A percentile compares a stretch with the other conserved stretches of the same genome.
phyloP scores from a whole-genome alignment of 495 filamentous ascomycete genomes.

The Penicillium psychrofluorescens region DNA sequence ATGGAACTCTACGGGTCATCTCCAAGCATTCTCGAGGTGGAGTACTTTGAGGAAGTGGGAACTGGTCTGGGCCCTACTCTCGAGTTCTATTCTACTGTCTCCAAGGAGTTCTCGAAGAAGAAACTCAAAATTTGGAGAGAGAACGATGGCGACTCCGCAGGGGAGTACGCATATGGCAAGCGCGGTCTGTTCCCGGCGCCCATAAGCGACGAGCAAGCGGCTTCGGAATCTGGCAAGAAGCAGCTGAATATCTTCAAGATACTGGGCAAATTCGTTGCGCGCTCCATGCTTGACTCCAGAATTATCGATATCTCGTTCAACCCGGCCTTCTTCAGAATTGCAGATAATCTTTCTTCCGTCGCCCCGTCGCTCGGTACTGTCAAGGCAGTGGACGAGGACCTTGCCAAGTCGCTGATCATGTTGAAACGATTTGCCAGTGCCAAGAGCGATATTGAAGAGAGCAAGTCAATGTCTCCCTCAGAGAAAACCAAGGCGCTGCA shows the following conservation, averaged over 20 bases:
- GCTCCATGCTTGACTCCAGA: slow-evolving; percentile 95
- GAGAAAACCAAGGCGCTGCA: slow-evolving; percentile 64
- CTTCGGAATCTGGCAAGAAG: slow-evolving; percentile 69
- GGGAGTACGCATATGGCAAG: slow-evolving; percentile 81
- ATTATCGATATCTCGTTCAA: slow-evolving; percentile 99
- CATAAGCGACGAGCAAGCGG: slow-evolving; percentile 70
- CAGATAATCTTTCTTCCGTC: slow-evolving; percentile 63
- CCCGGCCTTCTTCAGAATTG: slow-evolving; percentile 93
- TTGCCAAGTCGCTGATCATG: slow-evolving; percentile 79
- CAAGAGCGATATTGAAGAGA: slow-evolving; percentile 73
- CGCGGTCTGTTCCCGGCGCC: slow-evolving; percentile 89
- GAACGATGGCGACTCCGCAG: slow-evolving; percentile 65
- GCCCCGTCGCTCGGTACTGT: slow-evolving; percentile 87
- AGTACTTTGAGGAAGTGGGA: slow-evolving; percentile 98
- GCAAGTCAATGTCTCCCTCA: slow-evolving; percentile 51
- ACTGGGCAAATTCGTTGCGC: slow-evolving; percentile 94
- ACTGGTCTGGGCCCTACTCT: slow-evolving; percentile 94
- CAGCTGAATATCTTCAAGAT: slow-evolving; percentile 84
- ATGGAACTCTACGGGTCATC: slow-evolving; percentile 98
- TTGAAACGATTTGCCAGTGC: slow-evolving; percentile 80
- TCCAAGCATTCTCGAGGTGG: slow-evolving; percentile 90
- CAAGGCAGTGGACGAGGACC: slow-evolving; percentile 76
- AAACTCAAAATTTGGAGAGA: slow-evolving; percentile 96
- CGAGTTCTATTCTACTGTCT: slow-evolving; percentile 97
- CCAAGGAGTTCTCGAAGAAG: slow-evolving; percentile 95